These are phyloP conservation scores for Cutaneotrichosporon spelunceum DNA, from an alignment of 1,284 basidiomycete genomes.

Conservation along the genomic window DNA sequence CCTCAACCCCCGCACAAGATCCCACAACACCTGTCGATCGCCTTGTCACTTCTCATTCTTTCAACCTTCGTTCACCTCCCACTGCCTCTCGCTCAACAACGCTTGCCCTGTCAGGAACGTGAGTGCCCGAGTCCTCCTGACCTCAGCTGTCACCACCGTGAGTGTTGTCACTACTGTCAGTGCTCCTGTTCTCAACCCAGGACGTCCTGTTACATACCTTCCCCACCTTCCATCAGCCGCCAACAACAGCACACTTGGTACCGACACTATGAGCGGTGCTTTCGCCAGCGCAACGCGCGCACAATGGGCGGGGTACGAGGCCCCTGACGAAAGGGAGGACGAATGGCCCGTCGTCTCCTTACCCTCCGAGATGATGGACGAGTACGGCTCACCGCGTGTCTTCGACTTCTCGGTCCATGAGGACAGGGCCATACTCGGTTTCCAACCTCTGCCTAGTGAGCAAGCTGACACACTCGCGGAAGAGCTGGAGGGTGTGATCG, in stretches of 20 bases:
- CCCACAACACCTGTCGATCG: no score
- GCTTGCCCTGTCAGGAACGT: not conserved
- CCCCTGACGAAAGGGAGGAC: not conserved
- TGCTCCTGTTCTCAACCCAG: not conserved
- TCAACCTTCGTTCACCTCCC: no score
- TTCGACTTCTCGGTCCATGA: not conserved
- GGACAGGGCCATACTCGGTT: not conserved
- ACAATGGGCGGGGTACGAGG: not conserved
- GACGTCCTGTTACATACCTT: not conserved
- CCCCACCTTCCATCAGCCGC: not conserved
- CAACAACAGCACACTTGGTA: not conserved
- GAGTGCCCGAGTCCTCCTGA: not conserved
- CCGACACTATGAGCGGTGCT: not conserved
- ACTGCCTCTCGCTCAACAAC: not conserved
- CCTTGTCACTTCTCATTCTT: not conserved
- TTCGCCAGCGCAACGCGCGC: slow-evolving; percentile 2
- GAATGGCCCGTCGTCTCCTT: not conserved
- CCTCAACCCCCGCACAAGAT: no score
- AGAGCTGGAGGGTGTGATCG: not conserved
- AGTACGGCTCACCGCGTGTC: not conserved
- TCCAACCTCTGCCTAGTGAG: not conserved
- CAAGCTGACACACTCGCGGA: not conserved
- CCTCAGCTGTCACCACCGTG: not conserved
- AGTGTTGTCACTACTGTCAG: not conserved
- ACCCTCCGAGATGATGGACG: not conserved